phyloP scores from a whole-genome alignment of 352 stramenopile species.

The Globisporangium viniferum region DNA sequence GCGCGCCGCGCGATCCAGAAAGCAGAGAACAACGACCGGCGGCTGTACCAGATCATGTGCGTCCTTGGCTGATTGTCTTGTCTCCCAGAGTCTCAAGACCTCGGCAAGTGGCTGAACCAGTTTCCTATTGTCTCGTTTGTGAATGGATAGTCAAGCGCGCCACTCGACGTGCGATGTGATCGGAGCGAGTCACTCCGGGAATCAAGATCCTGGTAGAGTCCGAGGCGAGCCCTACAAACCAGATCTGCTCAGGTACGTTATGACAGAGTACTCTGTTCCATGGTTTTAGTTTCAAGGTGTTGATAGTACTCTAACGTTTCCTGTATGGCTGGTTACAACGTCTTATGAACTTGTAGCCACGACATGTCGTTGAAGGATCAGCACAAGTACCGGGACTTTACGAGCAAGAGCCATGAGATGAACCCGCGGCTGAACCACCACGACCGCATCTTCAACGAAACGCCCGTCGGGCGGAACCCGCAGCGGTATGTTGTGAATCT shows the following conservation, averaged over 20 bases:
- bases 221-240: slow-evolving; percentile 44
- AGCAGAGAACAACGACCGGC: slow-evolving; percentile 55
- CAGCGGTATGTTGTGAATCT: slow-evolving; percentile 32
- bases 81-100: background rate
- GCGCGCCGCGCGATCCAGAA: slow-evolving; percentile 52
- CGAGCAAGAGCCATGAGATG: slow-evolving; percentile 43
- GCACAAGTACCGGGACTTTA: slow-evolving; percentile 44
- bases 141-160: slow-evolving; percentile 30
- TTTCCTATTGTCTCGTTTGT: background rate
- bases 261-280: background rate
- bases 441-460: slow-evolving; percentile 72
- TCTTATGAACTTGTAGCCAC: slow-evolving; percentile 27
- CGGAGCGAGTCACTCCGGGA: slow-evolving; percentile 13
- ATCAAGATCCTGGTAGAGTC: slow-evolving; percentile 10
- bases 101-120: background rate
- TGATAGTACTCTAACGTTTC: background rate
- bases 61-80: background rate
- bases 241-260: slow-evolving; percentile 38
- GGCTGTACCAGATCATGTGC: slow-evolving; percentile 74
- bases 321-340: background rate
- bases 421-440: slow-evolving; percentile 50
- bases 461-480: slow-evolving; percentile 43
- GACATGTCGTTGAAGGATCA: slow-evolving; percentile 24
- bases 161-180: slow-evolving; percentile 58
- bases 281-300: background rate